A percentile compares a stretch with the other conserved stretches of the same genome.
These are phyloP conservation scores for Apiospora rasikravindrae DNA, from an alignment of 2,329 filamentous ascomycete species.

Conservation along the genomic window DNA sequence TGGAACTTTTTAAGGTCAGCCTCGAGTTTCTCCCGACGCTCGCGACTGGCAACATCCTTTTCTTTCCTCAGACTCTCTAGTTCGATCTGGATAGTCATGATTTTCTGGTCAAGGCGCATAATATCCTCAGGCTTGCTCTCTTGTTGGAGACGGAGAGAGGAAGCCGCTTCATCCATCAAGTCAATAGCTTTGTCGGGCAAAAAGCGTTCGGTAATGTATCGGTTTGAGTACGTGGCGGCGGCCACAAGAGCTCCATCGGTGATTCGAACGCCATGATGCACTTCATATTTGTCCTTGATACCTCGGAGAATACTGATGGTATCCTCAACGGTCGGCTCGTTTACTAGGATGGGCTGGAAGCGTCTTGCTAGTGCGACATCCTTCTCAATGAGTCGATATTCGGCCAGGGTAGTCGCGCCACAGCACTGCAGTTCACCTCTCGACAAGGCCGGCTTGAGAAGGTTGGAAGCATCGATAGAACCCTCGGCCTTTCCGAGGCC, in stretches of 20 bases:
- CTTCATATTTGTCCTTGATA: constrained; percentile 97
- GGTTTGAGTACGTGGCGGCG: constrained; percentile 89
- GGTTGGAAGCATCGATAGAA: constrained; percentile 93
- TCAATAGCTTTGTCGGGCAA: constrained; percentile 97
- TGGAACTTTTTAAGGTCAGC: constrained; percentile 76
- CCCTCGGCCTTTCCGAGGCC: constrained; percentile 95
- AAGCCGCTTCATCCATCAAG: constrained; percentile 93
- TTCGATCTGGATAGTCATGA: constrained; percentile 98
- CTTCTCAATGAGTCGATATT: constrained; percentile 94
- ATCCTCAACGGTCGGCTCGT: constrained; percentile 87
- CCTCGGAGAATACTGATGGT: constrained; percentile 95
- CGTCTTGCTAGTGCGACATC: constrained; percentile 90
- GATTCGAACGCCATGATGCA: constrained; percentile 95
- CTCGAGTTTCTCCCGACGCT: constrained; percentile 86
- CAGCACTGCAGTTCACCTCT: constrained; percentile 94
- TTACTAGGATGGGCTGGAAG: constrained; percentile 94
- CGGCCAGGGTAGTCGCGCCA: constrained; percentile 89
- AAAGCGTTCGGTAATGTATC: constrained; percentile 96
- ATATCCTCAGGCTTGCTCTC: constrained; percentile 97
- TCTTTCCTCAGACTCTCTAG: constrained; percentile 94
- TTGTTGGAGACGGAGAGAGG: constrained; percentile 87
- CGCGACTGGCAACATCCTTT: constrained; percentile 85
- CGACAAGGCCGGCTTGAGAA: constrained; percentile 91
- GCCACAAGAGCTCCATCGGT: constrained; percentile 91
- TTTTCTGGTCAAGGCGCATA: constrained; percentile 87